Evolutionary conservation across 83 land plant species (phyloP), one percentile per base, ranked within the genome.

Genomic region (Isoetes engelmannii): DNA sequence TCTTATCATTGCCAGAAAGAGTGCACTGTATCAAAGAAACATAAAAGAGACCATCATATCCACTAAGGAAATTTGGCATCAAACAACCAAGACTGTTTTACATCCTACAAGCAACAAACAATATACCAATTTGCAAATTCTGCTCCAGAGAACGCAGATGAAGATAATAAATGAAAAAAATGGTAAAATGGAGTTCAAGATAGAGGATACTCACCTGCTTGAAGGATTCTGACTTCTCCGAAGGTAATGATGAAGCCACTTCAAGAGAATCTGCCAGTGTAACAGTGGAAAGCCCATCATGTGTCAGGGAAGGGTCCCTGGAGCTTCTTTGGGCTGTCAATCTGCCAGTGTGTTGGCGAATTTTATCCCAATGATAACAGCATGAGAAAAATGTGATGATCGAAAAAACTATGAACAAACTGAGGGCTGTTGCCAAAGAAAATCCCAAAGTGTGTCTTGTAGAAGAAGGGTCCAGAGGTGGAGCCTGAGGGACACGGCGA

Each of bases 321-420:
- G 72, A 45, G 65, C 42, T 41, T 21, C 68, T 19, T 19, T 4
- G 12, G 28, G 47, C 44, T 4, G 45, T 17, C 17, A 42, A n/a
- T 44, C 72, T 42, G 72, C 68, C 8, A 43, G 42, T 44, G 7
- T 59, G 69, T 43, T 18, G 57, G 47, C 72, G 65, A 0, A 69
- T 64, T 28, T 63, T 69, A 7, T 62, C 72, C 72, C 72, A 69
- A 10, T 69, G 70, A 28, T 69, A 69, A 17, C 72, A 69, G 43
- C 70, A 63, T 5, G 72, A 69, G 46, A 69, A 69, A 19, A 69
- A 17, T 15, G 72, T 61, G 60, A 45, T 59, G 45, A 69, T 13
- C 12, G 69, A 67, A 44, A 69, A 45, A 59, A 69, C 72, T 7
- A 69, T 59, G 47, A 69, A 69, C 4, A 69, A n/a, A 44, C 42